Evolutionary conservation across 768 basidiomycete genomes (phyloP).

Genomic region (Auricularia sp.): DNA sequence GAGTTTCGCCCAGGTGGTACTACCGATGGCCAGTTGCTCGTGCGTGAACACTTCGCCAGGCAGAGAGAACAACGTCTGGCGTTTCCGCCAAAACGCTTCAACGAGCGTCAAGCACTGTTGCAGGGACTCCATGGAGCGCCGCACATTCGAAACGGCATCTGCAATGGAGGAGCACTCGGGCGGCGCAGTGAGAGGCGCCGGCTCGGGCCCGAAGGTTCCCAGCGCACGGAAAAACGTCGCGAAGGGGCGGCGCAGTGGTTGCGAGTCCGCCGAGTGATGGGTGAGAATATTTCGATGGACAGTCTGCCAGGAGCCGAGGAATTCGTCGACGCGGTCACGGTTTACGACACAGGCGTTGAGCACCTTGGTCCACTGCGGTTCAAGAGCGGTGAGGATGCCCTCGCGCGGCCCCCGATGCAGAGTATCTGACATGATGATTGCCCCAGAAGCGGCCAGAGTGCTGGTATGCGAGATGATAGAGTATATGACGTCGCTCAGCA

Average conservation of each 20-base stretch:
- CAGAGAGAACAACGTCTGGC: neutral
- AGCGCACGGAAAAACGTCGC: neutral
- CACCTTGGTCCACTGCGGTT: neutral
- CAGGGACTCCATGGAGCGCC: neutral
- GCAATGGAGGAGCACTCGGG: no score
- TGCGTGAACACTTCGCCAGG: neutral
- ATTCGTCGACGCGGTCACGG: neutral
- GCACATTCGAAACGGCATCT: no score
- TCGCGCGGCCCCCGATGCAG: no score
- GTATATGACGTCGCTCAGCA: neutral
- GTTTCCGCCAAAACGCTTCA: neutral
- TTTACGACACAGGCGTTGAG: neutral
- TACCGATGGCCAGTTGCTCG: neutral
- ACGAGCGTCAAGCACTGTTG: neutral
- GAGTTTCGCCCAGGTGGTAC: neutral
- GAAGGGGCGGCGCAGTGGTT: neutral
- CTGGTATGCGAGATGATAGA: neutral
- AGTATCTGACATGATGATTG: neutral
- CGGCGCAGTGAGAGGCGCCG: neutral
- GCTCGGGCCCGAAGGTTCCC: neutral
- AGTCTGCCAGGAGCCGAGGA: neutral
- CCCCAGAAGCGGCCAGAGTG: neutral
- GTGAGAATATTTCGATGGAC: neutral
- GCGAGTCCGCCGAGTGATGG: neutral
- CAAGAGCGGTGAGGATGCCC: no score